Evolutionary conservation across 345 rosid genomes (phyloP), one percentile per base, ranked within the genome.

Genomic region (Lagerstroemia speciosa): DNA sequence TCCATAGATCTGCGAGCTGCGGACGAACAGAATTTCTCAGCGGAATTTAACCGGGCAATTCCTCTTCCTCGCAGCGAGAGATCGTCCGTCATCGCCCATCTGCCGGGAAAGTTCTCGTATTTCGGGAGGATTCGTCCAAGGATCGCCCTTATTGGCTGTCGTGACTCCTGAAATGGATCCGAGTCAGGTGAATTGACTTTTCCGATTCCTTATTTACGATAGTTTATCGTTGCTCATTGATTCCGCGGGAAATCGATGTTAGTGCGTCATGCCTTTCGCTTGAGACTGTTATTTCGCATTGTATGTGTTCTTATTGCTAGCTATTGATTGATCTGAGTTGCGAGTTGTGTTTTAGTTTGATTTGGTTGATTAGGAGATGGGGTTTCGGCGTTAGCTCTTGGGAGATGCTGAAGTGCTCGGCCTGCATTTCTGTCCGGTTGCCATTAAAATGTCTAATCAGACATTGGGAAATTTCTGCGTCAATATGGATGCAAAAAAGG

Each of bases 141-240:
- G 20, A 50, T 67, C 31, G 32, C 7, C 41, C 48, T 31, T 30
- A 3, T 26, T 17, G 46, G 45, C 33, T 22, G 14, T 7, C 30
- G 45, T 3, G 22, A 22, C 73, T 53, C 3, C 10, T 26, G 33
- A 36, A 46, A 80, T 83, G 86, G 84, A 78, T 78, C 84, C 75
- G 64, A 80, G 45, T 69, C 82, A 76, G 81, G 84, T 80, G 78
- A 72, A 75, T 75, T 64, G 66, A 69, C 20, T 40, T 58, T 11
- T n/a, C 0, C 60, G 5, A 14, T 58, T 27, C 63, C 63, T 10
- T 29, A 2, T 30, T 58, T 34, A 9, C 33, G 33, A 30, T 0
- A 58, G 29, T 58, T 30, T 29, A 14, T 58, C 29, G 1, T 53
- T n/a, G 30, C 30, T 9, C 1, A 6, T 53, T 0, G 60, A 6